phyloP scores from a whole-genome alignment of 371 early-diverging fungal genomes.

The Mortierella sp. region DNA sequence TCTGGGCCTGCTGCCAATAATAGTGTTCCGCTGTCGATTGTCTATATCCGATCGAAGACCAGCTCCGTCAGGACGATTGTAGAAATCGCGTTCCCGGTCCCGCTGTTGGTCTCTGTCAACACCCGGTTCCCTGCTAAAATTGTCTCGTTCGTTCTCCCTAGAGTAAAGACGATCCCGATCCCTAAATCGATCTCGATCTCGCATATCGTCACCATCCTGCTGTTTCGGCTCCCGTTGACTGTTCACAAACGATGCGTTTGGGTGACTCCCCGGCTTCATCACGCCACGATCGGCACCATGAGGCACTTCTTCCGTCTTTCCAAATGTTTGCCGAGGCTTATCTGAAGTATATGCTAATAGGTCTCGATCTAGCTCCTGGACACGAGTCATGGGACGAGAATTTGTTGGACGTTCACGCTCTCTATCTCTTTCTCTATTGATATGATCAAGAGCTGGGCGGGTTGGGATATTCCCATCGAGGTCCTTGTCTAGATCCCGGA shows the following conservation, averaged over 20 bases:
- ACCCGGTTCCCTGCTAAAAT: constrained; percentile 56
- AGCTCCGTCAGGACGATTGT: constrained; percentile 21
- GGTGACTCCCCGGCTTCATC: neutral
- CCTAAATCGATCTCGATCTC: constrained; percentile 52
- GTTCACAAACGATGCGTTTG: neutral
- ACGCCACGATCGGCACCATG: constrained; percentile 1
- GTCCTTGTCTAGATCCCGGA: constrained; percentile 52
- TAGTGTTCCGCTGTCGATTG: neutral
- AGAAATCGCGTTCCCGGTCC: constrained; percentile 28
- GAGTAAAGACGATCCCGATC: constrained; percentile 58
- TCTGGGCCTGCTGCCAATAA: constrained; percentile 18
- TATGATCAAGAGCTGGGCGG: constrained; percentile 40
- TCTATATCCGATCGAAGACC: constrained; percentile 28
- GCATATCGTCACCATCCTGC: constrained; percentile 7
- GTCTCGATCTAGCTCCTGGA: constrained; percentile 61
- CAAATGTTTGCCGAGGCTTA: constrained; percentile 32
- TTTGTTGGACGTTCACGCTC: constrained; percentile 58
- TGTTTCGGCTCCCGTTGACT: constrained; percentile 6
- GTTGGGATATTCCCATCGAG: constrained; percentile 26
- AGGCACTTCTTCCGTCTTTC: constrained; percentile 14
- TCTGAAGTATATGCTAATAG: constrained; percentile 51
- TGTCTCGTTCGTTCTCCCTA: constrained; percentile 55
- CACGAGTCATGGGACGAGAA: constrained; percentile 58
- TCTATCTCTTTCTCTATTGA: constrained; percentile 62
- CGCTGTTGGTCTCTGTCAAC: constrained; percentile 58